phyloP scores from a whole-genome alignment of 495 filamentous ascomycete species.

The Cryomyces antarcticus region DNA sequence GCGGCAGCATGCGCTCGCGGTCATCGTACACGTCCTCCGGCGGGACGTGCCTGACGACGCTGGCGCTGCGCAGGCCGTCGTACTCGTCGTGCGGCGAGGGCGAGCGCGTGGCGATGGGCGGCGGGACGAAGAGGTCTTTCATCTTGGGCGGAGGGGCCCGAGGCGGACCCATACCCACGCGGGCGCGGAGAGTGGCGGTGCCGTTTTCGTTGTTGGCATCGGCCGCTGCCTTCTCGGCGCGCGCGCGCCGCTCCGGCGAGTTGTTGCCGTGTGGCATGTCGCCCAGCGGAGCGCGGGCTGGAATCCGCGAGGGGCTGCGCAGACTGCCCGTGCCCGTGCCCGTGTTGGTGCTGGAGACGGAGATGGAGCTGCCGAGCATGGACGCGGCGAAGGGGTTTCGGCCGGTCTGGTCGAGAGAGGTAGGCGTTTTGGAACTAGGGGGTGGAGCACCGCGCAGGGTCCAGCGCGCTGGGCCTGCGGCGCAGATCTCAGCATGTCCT shows the following conservation, averaged over 20 bases:
- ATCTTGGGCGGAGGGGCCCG: constrained; percentile 72
- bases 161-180: constrained; percentile 36
- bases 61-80: constrained; percentile 29
- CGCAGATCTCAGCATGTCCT: constrained; percentile 2
- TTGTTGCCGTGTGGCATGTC: constrained; percentile 67
- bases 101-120: constrained; percentile 37
- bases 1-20: constrained; percentile 13
- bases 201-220: constrained; percentile 22
- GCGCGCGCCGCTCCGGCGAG: constrained; percentile 48
- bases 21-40: constrained; percentile 82
- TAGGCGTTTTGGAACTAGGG: constrained; percentile 38
- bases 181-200: constrained; percentile 23
- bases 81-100: constrained; percentile 10
- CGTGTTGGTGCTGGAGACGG: constrained; percentile 13
- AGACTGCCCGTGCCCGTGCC: constrained; percentile 6
- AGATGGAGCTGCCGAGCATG: constrained; percentile 1
- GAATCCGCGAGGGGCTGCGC: constrained; percentile 59
- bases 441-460: constrained; percentile 16
- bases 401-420: constrained; percentile 25
- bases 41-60: constrained; percentile 56
- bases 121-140: constrained; percentile 60
- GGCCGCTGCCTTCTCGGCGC: background rate
- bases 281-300: constrained; percentile 56
- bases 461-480: constrained; percentile 8
- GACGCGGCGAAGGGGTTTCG: constrained; percentile 36